A percentile compares a stretch with the other conserved stretches of the same genome.
These are phyloP conservation scores for Piper longum DNA, from an alignment of 164 flowering plant species.

Conservation along the genomic window DNA sequence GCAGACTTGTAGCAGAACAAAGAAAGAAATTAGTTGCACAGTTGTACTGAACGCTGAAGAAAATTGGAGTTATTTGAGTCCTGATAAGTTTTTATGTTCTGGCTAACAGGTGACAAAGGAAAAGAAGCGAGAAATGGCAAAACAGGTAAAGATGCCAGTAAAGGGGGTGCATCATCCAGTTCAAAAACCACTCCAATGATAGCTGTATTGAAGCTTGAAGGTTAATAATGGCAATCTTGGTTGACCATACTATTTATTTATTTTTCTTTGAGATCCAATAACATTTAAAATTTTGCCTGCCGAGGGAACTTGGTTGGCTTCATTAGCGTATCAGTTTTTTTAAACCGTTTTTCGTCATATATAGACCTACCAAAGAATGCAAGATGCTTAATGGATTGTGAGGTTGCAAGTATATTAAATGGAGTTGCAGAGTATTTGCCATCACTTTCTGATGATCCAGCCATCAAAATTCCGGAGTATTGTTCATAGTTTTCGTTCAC, in stretches of 20 bases:
- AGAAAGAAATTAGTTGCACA: no score
- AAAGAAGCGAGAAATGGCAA: background rate
- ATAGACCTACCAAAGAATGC: slow-evolving; percentile 65
- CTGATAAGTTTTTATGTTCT: background rate
- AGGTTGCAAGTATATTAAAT: slow-evolving; percentile 53
- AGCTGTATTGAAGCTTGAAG: background rate
- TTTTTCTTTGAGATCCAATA: no score
- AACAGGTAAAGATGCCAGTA: background rate
- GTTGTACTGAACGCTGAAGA: background rate
- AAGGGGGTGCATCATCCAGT: background rate
- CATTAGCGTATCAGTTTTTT: background rate
- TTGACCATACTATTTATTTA: no score
- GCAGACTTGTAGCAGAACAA: no score
- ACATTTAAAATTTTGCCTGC: no score
- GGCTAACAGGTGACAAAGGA: background rate
- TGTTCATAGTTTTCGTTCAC: slow-evolving; percentile 4
- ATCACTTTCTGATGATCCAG: slow-evolving; percentile 55
- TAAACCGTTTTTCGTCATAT: slow-evolving; percentile 4
- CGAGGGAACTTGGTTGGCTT: background rate
- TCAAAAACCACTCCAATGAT: background rate
- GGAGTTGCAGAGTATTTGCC: slow-evolving; percentile 66
- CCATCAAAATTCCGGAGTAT: slow-evolving; percentile 65
- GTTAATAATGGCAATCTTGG: background rate
- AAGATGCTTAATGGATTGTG: slow-evolving; percentile 75
- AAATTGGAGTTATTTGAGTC: background rate